Conservation (phyloP, 1,284 basidiomycete species). For the Puccinia hordei region DNA sequence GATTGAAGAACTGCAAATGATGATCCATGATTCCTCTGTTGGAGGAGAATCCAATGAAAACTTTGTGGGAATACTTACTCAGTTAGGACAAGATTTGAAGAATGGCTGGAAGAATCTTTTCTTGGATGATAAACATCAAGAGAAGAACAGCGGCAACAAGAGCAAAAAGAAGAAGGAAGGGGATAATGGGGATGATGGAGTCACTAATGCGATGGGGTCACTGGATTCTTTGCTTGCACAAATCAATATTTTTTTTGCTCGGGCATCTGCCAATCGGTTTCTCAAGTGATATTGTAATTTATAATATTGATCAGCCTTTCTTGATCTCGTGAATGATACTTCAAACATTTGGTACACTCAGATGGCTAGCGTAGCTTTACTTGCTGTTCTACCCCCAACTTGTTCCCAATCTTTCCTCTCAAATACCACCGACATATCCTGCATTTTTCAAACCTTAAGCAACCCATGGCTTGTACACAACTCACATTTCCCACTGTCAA, state of each 20-base stretch:
- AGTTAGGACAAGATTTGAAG: background rate
- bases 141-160: background rate
- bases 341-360: too few species aligned
- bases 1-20: conserved; percentile 17
- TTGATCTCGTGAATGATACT: too few species aligned
- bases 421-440: too few species aligned
- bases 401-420: too few species aligned
- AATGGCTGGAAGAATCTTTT: background rate
- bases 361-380: too few species aligned
- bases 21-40: background rate
- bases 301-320: too few species aligned
- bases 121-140: background rate
- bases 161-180: background rate
- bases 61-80: background rate
- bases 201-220: background rate
- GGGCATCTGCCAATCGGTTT: conserved; percentile 14
- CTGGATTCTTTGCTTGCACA: conserved; percentile 12
- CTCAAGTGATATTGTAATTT: background rate
- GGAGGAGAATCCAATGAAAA: background rate
- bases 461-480: too few species aligned
- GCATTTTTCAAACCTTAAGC: too few species aligned
- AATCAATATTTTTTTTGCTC: conserved; percentile 4
- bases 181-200: background rate
- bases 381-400: too few species aligned
- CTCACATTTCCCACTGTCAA: too few species aligned